Percentiles rank a stretch among this genome's conserved stretches.
Evolutionary conservation across 768 basidiomycete genomes (phyloP).

Genomic region (Tulasnella sp.): DNA sequence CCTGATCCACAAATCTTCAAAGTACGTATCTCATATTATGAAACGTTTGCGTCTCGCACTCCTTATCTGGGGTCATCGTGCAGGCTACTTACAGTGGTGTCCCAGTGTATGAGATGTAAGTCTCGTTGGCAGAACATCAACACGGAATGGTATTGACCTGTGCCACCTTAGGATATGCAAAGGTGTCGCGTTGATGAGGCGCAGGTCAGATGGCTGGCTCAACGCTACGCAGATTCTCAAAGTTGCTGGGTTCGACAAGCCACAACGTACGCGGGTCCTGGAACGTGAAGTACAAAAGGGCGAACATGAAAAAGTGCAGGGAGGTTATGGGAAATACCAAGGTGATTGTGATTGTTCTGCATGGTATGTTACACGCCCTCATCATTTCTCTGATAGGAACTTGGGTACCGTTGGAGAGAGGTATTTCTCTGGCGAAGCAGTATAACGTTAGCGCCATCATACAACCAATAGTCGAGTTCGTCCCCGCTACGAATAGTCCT

Average conservation of each 20-base stretch:
- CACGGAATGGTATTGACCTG: constrained; percentile 29
- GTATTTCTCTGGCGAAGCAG: constrained; percentile 74
- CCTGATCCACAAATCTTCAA: constrained; percentile 66
- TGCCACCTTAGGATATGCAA: constrained; percentile 65
- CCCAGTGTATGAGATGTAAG: constrained; percentile 85
- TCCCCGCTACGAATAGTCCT: constrained; percentile 70
- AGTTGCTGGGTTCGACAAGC: constrained; percentile 98
- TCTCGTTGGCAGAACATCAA: constrained; percentile 19
- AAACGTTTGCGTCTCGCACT: neutral
- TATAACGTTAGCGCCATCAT: constrained; percentile 83
- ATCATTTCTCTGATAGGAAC: constrained; percentile 50
- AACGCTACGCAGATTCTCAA: constrained; percentile 99
- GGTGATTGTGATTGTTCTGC: constrained; percentile 36
- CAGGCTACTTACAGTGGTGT: constrained; percentile 91
- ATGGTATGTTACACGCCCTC: too few species aligned
- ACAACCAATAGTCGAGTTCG: constrained; percentile 89
- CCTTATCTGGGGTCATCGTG: constrained; percentile 18
- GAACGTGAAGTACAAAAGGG: constrained; percentile 98
- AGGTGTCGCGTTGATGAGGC: constrained; percentile 93
- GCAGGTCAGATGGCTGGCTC: constrained; percentile 91
- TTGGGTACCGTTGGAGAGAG: constrained; percentile 94
- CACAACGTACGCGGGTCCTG: constrained; percentile 90
- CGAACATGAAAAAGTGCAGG: constrained; percentile 98
- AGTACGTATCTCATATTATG: constrained; percentile 32
- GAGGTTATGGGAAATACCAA: constrained; percentile 99